Evolutionary conservation across 208 protist species (phyloP), one percentile per base, ranked within the genome.

Genomic region (Trypanosomatidae sp.): DNA sequence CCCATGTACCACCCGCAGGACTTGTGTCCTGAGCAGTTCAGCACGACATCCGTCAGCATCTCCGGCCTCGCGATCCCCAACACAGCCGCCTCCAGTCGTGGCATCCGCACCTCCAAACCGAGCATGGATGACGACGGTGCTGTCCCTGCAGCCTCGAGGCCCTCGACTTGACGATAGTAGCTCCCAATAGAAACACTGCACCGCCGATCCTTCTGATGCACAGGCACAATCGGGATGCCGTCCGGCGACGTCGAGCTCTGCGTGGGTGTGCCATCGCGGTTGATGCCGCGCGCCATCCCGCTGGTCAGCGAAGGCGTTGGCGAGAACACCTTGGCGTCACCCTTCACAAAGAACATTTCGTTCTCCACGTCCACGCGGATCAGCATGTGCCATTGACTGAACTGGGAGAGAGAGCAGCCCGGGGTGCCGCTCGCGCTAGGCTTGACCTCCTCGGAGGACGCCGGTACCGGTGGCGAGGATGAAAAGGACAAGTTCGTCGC

Each of bases 1-100:
- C 92, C 92, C 78, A 93, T 92, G 73, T 93, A 89, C 85, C 89
- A 94, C 19, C 92, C 92, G 64, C 88, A 94, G 65, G 81, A 83
- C 71, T 86, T 82, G 74, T 86, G 81, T 17, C 90, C 92, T 13
- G 81, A 84, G 73, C 90, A 96, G 75, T 85, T 91, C 59, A 96
- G 72, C 50, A 83, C 83, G 12, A 96, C 92, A 59, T 96, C 82
- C 50, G 77, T 68, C 33, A 96, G 77, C 60, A 65, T 75, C 58
- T 83, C 80, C 9, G 81, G 81, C 79, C 84, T 72, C 53, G 77
- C 69, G 22, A 88, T 62, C 15, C 92, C 92, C 56, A 96, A 30
- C 67, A 93, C 80, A 30, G 64, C 79, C 53, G 82, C 90, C 64
- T 96, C 92, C 7, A 96, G 69, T 8, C 79, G 69, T 4, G 90